Evolutionary conservation across 2,329 filamentous ascomycete genomes (phyloP).

Genomic region (Talaromyces piceae): DNA sequence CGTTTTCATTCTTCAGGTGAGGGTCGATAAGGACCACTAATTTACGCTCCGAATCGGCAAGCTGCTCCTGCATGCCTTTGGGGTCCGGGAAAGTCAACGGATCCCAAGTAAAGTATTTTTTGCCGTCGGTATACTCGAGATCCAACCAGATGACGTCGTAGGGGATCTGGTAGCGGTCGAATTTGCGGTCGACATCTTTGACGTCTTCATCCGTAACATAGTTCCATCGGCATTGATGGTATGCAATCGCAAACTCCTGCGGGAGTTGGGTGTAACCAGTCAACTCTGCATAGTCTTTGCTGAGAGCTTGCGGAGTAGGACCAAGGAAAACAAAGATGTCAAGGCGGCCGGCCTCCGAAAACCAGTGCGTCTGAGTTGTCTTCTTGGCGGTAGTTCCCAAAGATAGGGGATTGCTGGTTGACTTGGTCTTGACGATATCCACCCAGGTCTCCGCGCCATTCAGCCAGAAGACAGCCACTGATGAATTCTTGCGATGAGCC

Average conservation of each 20-base stretch:
- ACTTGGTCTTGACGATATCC: slow-evolving; percentile 77
- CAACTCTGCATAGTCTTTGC: slow-evolving; percentile 75
- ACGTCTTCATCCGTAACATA: slow-evolving; percentile 97
- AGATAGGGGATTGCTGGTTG: slow-evolving; percentile 65
- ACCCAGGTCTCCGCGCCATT: slow-evolving; percentile 97
- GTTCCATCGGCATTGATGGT: slow-evolving; percentile 98
- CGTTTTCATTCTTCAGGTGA: slow-evolving; percentile 87
- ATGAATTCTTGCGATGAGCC: slow-evolving; percentile 86
- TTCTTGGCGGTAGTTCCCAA: slow-evolving; percentile 63
- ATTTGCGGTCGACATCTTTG: slow-evolving; percentile 90
- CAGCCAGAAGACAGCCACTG: slow-evolving; percentile 94
- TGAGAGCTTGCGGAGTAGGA: slow-evolving; percentile 74
- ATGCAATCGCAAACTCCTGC: slow-evolving; percentile 83
- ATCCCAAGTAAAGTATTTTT: slow-evolving; percentile 99
- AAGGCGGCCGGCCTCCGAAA: slow-evolving; percentile 82
- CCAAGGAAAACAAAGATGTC: slow-evolving; percentile 95
- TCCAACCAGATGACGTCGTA: slow-evolving; percentile 99
- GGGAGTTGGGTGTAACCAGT: slow-evolving; percentile 89
- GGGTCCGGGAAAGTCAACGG: slow-evolving; percentile 80
- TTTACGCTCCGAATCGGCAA: slow-evolving; percentile 79
- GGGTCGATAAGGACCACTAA: slow-evolving; percentile 93
- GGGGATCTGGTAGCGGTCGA: slow-evolving; percentile 90
- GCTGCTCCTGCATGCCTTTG: slow-evolving; percentile 76
- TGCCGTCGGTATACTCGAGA: slow-evolving; percentile 92
- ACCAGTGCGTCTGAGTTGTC: slow-evolving; percentile 89